Base-by-base conservation (phyloP, 2,329 filamentous ascomycete species). In the Pseudogymnoascus sp. region DNA sequence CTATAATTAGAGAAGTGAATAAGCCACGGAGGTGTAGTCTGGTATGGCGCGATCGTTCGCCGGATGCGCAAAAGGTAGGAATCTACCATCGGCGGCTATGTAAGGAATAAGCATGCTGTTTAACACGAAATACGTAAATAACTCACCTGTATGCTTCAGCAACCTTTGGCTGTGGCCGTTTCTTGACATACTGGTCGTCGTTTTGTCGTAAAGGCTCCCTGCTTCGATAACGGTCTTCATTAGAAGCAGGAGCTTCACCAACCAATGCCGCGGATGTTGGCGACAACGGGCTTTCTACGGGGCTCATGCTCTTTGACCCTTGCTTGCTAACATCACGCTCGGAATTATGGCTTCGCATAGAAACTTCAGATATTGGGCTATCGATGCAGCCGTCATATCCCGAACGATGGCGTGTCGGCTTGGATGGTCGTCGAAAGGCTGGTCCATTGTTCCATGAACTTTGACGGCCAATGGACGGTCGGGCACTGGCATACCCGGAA, bases 11-110 rank as follows among this genome's bases (percentile, higher is more conserved):
- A 56, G 25, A 5, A 3, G 28, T 56, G 49, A 36, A 56, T 18
- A 18, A 7, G 34, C 7, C 25, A 21, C 49, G n/a, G 5, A 28
- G 14, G 21, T 34, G 49, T 56, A 18, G n/a, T 56, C 8, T 1
- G n/a, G 28, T 5, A 2, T 34, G 25, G 49, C 9, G n/a, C 18
- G 18, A 18, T 18, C 18, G 18, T 18, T 18, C 18, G 11, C 28
- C 28, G 2, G 14, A 53, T 31, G 28, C 9, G 49, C 2, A 21
- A 7, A 56, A 14, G 9, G 16, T 5, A 21, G 7, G 28, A 56
- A 25, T 53, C 74, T 69, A 78, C 76, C 76, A 78, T 56, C 76
- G 76, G 63, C 76, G 76, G 59, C 72, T 74, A 63, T 16, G 21
- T 21, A 34, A 18, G 5, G 16, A 56, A 56, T 56, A 34, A 56